Evolutionary conservation across 805 yeast species (phyloP), one percentile per base, ranked within the genome.

Genomic region (Suhomyces pyralidae): DNA sequence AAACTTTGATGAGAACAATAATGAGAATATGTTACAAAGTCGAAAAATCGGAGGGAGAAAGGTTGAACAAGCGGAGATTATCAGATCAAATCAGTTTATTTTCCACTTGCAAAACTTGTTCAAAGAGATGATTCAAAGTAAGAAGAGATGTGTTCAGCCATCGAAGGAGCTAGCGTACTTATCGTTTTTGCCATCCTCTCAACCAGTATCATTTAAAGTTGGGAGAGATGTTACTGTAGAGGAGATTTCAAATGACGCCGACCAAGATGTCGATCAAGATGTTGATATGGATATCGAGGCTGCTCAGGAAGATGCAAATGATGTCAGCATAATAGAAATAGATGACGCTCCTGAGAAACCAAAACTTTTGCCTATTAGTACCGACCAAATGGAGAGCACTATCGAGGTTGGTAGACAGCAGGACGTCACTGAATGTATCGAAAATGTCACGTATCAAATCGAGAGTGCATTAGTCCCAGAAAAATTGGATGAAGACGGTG

Each of bases 351-450:
- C 15, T 6, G 30, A 42, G 30, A 24, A 42, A 22, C 57, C 67
- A 3, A 60, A 59, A 42, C 50, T 71, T 26, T 58, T 71, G 42
- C 68, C 64, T 38, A 81, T 81, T 12, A 74, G 79, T 54, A 70
- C 82, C 3, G 88, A 84, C 55, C 90, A 86, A 61, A 79, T 87
- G 69, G 91, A 83, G 52, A 81, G 85, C 60, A 85, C 94, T 0
- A 75, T 86, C 50, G 92, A 89, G 63, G 76, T 85, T 62, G 96
- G 97, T 2, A 78, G 96, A 58, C 99, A 94, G 66, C 99, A 94
- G 67, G 99, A 94, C 73, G 98, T 94, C 17, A 91, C 97, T 0
- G 99, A 94, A 66, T 93, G 98, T 68, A 91, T 93, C 62, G 96
- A 92, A 51, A 94, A 94, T 66, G 97, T 94, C 7, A 76, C 92